Evolutionary conservation across 2,329 filamentous ascomycete genomes (phyloP).

Genomic region (Diaporthe helianthi): DNA sequence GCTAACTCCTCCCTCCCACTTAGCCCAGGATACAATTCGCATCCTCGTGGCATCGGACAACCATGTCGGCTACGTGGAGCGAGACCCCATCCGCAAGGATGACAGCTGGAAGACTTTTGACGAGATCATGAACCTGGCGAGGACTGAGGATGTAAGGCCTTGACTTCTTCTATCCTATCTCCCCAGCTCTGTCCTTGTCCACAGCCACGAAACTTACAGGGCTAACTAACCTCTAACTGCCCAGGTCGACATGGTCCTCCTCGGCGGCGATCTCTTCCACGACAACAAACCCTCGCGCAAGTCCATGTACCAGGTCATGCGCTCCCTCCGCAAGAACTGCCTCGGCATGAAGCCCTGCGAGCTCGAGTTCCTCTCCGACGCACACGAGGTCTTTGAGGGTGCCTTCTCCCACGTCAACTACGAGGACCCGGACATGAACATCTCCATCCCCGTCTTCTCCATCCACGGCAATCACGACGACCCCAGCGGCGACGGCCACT

Average conservation of each 20-base stretch:
- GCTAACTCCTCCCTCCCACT: background rate
- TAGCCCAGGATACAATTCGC: slow-evolving; percentile 82
- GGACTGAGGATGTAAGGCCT: slow-evolving; percentile 73
- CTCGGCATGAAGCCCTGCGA: slow-evolving; percentile 95
- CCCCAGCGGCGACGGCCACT: slow-evolving; percentile 93
- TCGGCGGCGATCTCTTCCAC: slow-evolving; percentile 95
- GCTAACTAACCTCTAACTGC: background rate
- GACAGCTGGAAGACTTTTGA: slow-evolving; percentile 98
- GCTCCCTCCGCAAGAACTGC: slow-evolving; percentile 90
- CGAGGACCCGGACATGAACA: slow-evolving; percentile 95
- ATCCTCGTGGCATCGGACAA: slow-evolving; percentile 96
- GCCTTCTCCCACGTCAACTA: slow-evolving; percentile 97
- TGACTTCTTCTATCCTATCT: background rate
- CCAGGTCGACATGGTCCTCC: slow-evolving; percentile 89
- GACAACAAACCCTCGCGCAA: slow-evolving; percentile 98
- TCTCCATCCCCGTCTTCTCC: slow-evolving; percentile 96
- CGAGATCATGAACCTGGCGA: slow-evolving; percentile 90
- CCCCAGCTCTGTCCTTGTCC: background rate
- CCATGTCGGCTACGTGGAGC: slow-evolving; percentile 95
- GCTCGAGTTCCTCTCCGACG: slow-evolving; percentile 92
- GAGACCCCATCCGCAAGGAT: slow-evolving; percentile 91
- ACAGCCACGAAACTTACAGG: no score
- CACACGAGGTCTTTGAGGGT: slow-evolving; percentile 86
- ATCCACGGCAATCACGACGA: slow-evolving; percentile 99
- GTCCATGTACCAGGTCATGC: slow-evolving; percentile 97